Base-by-base conservation (phyloP, 73 alveolate genomes). In the Blepharisma japonicum region DNA sequence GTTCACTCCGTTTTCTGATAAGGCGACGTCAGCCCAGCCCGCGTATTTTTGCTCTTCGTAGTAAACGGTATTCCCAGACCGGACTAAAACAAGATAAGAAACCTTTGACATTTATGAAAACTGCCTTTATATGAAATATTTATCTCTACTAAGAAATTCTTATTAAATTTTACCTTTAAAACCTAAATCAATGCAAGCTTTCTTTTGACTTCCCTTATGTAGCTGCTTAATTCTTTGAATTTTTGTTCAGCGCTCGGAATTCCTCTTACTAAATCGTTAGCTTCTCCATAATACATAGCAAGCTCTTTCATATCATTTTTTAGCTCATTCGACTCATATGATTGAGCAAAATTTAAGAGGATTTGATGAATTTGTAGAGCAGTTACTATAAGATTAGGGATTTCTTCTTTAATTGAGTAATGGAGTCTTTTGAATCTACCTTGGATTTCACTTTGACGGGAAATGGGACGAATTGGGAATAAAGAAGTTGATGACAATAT, bases 11-110 rank as follows among this genome's bases (percentile, higher is more conserved):
- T 84, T 92, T 55, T 88, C 91, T 11, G 99, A 86, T 23, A 97
- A 92, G 25, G 92, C 92, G 27, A 96, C 99, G 83, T 97, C 99
- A 74, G 95, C 93, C 99, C 99, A 97, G 56, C 98, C 98, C 3
- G 98, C 91, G 88, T 94, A 91, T 77, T 92, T 55, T 71, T 94
- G 92, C 68, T 89, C 98, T 71, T 87, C 86, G 85, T 94, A 92
- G 95, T 95, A 94, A 39, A 27, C 78, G 27, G 87, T 72, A 71
- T 82, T 88, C 21, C 89, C 89, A 61, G 77, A 77, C 54, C 90
- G 81, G 7, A 82, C 70, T 70, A 82, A 71, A 18, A 82, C 66
- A 38, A 82, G 67, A 21, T 82, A 68, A 39, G 88, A 71, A 49
- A 68, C 83, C 27, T 14, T 50, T 55, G 81, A 45, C 81, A 45